These are phyloP conservation scores for Lecanosticta acicola DNA, from an alignment of 2,329 filamentous ascomycete genomes.

Conservation along the genomic window DNA sequence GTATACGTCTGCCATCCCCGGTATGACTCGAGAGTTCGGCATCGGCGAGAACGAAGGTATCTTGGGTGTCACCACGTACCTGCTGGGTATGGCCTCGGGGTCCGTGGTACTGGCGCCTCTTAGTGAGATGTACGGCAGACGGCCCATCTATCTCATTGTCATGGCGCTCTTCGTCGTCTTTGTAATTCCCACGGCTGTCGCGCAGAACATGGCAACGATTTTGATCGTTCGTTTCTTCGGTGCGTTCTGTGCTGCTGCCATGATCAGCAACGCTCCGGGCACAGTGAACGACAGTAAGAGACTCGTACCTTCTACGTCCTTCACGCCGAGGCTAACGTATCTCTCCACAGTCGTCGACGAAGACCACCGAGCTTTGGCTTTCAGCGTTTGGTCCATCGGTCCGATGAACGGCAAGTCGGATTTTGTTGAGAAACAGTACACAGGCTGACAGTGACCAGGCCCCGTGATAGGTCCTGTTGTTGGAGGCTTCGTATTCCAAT, in stretches of 20 bases:
- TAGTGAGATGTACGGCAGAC: conserved; percentile 63
- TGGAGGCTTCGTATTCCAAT: conserved; percentile 72
- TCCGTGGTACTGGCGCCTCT: conserved; percentile 69
- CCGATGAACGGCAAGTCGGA: conserved; percentile 63
- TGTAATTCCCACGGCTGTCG: conserved; percentile 66
- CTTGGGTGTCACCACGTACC: conserved; percentile 71
- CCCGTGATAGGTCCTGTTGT: conserved; percentile 59
- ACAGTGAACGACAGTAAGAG: conserved; percentile 60
- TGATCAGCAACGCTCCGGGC: conserved; percentile 78
- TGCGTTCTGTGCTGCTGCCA: conserved; percentile 67
- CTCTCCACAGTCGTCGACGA: conserved; percentile 58
- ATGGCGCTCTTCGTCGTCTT: conserved; percentile 61
- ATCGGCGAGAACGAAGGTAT: conserved; percentile 59
- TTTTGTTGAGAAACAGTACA: background rate
- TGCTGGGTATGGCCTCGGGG: conserved; percentile 67
- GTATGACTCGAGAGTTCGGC: conserved; percentile 59
- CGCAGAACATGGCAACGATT: conserved; percentile 61
- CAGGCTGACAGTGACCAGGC: conserved; percentile 2
- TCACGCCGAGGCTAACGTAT: background rate
- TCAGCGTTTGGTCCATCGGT: conserved; percentile 77
- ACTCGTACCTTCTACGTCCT: too few relatives aligned
- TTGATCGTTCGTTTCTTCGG: conserved; percentile 70
- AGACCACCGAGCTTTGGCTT: conserved; percentile 72
- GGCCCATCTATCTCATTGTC: conserved; percentile 62
- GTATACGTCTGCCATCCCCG: conserved; percentile 67